These are phyloP conservation scores for Lithospermum erythrorhizon DNA, from an alignment of 257 asterid genomes.

Conservation along the genomic window DNA sequence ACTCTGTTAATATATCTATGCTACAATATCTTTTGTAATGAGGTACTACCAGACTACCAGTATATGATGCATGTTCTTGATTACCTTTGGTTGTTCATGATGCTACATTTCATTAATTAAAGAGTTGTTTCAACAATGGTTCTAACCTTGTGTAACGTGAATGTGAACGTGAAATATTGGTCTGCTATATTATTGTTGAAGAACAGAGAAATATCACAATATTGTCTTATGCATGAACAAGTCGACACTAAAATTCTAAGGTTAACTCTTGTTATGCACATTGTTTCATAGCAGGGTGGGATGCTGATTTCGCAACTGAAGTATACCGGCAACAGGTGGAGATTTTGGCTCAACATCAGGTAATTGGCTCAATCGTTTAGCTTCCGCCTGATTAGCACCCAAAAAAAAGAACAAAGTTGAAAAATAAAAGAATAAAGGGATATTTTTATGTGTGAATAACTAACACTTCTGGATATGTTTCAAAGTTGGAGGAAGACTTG, in stretches of 20 bases:
- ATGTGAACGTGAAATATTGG: not conserved
- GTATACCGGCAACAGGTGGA: constrained; percentile 88
- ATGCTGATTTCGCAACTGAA: constrained; percentile 93
- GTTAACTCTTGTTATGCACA: constrained; percentile 13
- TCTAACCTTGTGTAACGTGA: not conserved
- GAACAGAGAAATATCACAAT: not conserved
- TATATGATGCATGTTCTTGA: too few relatives aligned
- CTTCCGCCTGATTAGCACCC: constrained; percentile 4
- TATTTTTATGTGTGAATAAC: constrained; percentile 6
- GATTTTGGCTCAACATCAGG: constrained; percentile 86
- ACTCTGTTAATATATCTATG: too few relatives aligned
- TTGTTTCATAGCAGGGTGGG: constrained; percentile 59
- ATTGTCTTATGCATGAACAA: not conserved
- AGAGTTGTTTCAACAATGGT: not conserved
- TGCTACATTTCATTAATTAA: not conserved
- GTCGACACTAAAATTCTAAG: not conserved
- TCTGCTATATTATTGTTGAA: not conserved
- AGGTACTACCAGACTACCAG: too few relatives aligned
- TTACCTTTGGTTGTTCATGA: too few relatives aligned
- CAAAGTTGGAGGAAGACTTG: constrained; percentile 68
- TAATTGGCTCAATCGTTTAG: constrained; percentile 11
- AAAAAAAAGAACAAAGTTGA: not conserved
- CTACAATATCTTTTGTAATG: too few relatives aligned
- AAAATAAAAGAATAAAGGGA: not conserved
- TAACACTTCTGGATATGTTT: constrained; percentile 2